Base-by-base conservation (phyloP, 768 basidiomycete genomes). In the Zangia roseola region DNA sequence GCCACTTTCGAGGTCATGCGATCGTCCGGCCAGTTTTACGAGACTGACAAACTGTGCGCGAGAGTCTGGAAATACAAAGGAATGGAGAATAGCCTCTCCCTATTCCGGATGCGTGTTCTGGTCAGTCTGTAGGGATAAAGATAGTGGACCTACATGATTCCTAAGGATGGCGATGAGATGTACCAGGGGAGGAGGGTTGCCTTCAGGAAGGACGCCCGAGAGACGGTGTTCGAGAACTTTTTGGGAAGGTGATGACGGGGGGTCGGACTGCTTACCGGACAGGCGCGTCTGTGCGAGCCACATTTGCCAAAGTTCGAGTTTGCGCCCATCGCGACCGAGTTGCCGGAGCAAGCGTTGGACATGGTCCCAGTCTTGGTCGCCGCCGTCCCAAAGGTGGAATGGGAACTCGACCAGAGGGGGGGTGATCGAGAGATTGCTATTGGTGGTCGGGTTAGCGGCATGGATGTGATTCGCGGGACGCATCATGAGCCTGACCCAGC, bases 401-500 rank as follows among this genome's bases (percentile, higher is more conserved):
- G 55, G 34, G n/a, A n/a, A n/a, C n/a, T n/a, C n/a, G n/a, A n/a
- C n/a, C n/a, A n/a, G 21, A 44, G 20, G 42, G 19, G 38, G 20
- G 2, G 26, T 23, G 16, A 26, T 17, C 12, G 50, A 23, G 12
- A 31, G 53, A 24, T 40, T 43, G 17, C 3, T 24, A 40, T 40
- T 28, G 34, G 38, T 21, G 17, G 30, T 43, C 25, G 30, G 16
- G 38, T 52, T 14, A 31, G 31, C 16, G 14, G 34, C 52, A 45
- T 35, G 46, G 19, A 49, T 45, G 45, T 49, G 43, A 24, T 48
- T 69, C 55, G 74, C 79, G 4, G 87, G 85, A 13, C 84, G 77
- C 74, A 89, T 79, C 91, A 92, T 92, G 23, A 92, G 73, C 41
- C 90, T 77, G 28, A 93, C 71, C 91, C 91, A 93, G n/a, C 86